Conservation (phyloP, 2,329 filamentous ascomycete species). For the Nemania serpens region DNA sequence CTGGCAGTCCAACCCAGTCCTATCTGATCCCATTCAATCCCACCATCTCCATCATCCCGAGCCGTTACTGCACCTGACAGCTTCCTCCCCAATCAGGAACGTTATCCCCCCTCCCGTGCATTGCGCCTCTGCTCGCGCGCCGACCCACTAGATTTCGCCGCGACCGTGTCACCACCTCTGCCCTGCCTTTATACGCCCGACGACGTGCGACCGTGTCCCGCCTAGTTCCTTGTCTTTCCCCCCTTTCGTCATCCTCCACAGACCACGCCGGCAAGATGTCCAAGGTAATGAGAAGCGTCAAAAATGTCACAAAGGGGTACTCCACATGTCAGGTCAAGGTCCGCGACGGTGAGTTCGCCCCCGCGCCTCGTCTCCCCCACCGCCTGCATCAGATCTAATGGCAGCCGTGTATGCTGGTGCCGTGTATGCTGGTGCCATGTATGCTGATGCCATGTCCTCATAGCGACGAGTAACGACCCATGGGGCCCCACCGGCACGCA, state of each 20-base stretch:
- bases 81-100: conserved; percentile 13
- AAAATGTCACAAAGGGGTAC: conserved; percentile 99
- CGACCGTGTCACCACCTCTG: background rate
- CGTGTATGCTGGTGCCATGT: conserved; percentile 18
- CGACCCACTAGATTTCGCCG: background rate
- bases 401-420: conserved; percentile 36
- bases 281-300: conserved; percentile 94
- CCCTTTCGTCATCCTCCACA: conserved; percentile 17
- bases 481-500: conserved; percentile 98
- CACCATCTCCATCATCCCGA: background rate
- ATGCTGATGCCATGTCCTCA: conserved; percentile 39
- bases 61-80: conserved; percentile 20
- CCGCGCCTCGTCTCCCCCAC: conserved; percentile 1
- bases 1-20: conserved; percentile 1
- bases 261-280: conserved; percentile 69
- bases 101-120: conserved; percentile 14
- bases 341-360: conserved; percentile 74
- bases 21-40: background rate
- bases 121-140: conserved; percentile 28
- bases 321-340: conserved; percentile 97
- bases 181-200: conserved; percentile 6
- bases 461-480: conserved; percentile 97
- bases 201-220: conserved; percentile 18
- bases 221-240: conserved; percentile 7
- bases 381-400: conserved; percentile 24